Conservation (phyloP, 768 basidiomycete species). For the Kwoniella botswanensis region DNA sequence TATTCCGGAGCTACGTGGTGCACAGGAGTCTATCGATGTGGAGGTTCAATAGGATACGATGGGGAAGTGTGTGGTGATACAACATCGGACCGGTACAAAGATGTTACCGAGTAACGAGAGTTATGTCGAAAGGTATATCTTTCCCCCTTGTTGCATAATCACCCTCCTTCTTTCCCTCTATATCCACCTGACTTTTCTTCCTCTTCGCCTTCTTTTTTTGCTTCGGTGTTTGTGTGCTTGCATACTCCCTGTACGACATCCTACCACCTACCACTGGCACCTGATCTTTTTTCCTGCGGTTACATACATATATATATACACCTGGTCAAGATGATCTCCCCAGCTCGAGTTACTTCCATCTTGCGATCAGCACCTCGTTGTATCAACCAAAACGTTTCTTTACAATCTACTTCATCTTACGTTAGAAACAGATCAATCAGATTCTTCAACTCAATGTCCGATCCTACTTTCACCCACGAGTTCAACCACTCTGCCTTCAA, state of each 20-base stretch:
- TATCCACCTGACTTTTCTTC: conserved; percentile 5
- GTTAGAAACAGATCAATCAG: conserved; percentile 9
- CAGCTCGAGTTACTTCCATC: not conserved
- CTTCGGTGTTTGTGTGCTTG: not conserved
- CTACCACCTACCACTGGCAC: not conserved
- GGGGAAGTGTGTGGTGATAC: not conserved
- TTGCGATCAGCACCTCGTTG: conserved; percentile 8
- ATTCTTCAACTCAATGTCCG: conserved; percentile 23
- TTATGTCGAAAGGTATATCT: conserved; percentile 2
- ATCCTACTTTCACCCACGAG: conserved; percentile 51
- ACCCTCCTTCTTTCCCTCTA: too few relatives aligned
- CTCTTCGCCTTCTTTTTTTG: not conserved
- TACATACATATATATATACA: not conserved
- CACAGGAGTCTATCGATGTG: not conserved
- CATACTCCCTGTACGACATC: conserved; percentile 10
- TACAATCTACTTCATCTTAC: conserved; percentile 3
- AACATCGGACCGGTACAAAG: conserved; percentile 8
- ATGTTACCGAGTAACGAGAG: conserved; percentile 4
- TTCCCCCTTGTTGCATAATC: conserved; percentile 17
- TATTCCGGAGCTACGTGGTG: not conserved
- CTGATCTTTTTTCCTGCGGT: not conserved
- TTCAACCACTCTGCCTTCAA: conserved; percentile 54
- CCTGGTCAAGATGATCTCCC: conserved; percentile 4
- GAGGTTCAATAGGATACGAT: not conserved
- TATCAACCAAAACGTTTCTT: conserved; percentile 1